Percentiles rank a stretch among this genome's conserved stretches.
Evolutionary conservation across 2,329 filamentous ascomycete genomes (phyloP).

Genomic region (Triangularia verruculosa): DNA sequence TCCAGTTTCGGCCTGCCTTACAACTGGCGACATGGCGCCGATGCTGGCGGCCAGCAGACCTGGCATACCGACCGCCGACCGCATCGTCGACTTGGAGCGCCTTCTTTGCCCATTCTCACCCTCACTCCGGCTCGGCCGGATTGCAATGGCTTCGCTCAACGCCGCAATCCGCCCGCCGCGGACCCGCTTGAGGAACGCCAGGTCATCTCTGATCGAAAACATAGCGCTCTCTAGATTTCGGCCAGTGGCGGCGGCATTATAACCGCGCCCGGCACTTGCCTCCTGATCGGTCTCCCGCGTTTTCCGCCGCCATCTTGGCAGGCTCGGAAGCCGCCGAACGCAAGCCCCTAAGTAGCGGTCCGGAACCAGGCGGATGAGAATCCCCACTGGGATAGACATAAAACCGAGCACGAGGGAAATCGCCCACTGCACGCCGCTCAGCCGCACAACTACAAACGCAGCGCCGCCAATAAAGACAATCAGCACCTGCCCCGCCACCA

Average conservation of each 20-base stretch:
- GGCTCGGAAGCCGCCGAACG: slow-evolving; percentile 52
- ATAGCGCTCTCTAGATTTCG: slow-evolving; percentile 2
- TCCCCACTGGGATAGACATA: slow-evolving; percentile 80
- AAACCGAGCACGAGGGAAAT: slow-evolving; percentile 80
- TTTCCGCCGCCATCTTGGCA: neutral
- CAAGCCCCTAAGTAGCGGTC: slow-evolving; percentile 60
- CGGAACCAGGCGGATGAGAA: slow-evolving; percentile 78
- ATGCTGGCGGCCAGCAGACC: slow-evolving; percentile 15
- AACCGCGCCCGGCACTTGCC: too few species aligned
- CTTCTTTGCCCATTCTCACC: neutral
- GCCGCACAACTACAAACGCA: slow-evolving; percentile 67
- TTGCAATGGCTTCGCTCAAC: slow-evolving; percentile 3
- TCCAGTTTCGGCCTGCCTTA: neutral
- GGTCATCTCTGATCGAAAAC: slow-evolving; percentile 9
- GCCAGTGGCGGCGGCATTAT: neutral
- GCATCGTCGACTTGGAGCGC: neutral
- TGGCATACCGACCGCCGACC: slow-evolving; percentile 12
- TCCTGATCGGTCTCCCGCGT: neutral
- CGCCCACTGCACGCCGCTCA: slow-evolving; percentile 75
- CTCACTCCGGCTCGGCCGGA: neutral
- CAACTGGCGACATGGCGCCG: slow-evolving; percentile 7
- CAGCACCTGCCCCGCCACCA: slow-evolving; percentile 79
- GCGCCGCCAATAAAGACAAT: slow-evolving; percentile 78
- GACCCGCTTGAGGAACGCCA: slow-evolving; percentile 14
- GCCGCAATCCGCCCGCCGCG: slow-evolving; percentile 11